Evolutionary conservation across 306 rosid species (phyloP).

Genomic region (Cucurbita maxima): DNA sequence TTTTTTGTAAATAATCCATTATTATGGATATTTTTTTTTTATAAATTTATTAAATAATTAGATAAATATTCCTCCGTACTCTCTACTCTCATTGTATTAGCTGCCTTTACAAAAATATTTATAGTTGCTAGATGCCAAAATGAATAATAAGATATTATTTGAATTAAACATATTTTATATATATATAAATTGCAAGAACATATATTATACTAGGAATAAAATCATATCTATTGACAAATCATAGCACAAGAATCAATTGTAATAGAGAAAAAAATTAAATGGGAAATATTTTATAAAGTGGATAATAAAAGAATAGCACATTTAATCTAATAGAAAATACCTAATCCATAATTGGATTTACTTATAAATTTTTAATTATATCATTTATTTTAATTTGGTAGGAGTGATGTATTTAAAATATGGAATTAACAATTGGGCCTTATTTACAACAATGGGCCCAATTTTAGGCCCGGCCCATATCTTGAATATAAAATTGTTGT

Average conservation of each 20-base stretch:
- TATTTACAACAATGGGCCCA: not conserved
- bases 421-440: not conserved
- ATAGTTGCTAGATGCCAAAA: not conserved
- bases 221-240: not conserved
- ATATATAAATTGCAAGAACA: not conserved
- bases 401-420: no score
- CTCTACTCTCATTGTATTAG: not conserved
- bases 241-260: not conserved
- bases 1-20: no score
- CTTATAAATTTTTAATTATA: not conserved
- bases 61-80: not conserved
- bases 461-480: not conserved
- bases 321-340: not conserved
- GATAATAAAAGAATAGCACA: not conserved
- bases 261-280: not conserved
- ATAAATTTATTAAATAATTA: not conserved
- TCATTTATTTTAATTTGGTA: not conserved
- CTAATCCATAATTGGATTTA: not conserved
- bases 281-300: not conserved
- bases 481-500: no score
- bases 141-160: not conserved
- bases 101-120: not conserved
- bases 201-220: not conserved
- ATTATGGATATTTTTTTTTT: no score
- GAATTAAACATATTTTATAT: not conserved